Percentiles rank a stretch among this genome's conserved stretches.
Evolutionary conservation across 768 basidiomycete species (phyloP).

Genomic region (Amanita rubescens): DNA sequence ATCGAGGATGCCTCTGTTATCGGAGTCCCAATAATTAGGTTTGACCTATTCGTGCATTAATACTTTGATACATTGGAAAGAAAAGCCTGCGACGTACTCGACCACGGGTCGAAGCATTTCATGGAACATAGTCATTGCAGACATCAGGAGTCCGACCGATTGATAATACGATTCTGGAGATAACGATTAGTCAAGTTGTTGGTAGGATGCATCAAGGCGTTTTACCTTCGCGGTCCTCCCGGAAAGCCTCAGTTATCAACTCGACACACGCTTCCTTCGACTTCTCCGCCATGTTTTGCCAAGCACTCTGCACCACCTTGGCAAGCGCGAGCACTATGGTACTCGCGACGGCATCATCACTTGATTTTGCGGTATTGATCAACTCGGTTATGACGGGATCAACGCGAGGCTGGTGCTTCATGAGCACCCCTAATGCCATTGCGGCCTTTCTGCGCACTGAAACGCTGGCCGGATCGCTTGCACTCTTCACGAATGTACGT

Average conservation of each 20-base stretch:
- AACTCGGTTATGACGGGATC: conserved; percentile 95
- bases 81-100: conserved; percentile 39
- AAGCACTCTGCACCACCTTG: conserved; percentile 62
- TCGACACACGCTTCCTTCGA: conserved; percentile 68
- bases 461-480: conserved; percentile 69
- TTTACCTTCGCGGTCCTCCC: conserved; percentile 60
- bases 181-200: conserved; percentile 3
- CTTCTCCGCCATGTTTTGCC: conserved; percentile 69
- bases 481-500: conserved; percentile 91
- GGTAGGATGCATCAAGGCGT: background rate
- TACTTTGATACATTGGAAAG: background rate
- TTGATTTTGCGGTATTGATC: conserved; percentile 45
- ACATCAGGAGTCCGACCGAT: conserved; percentile 56
- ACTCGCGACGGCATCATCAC: conserved; percentile 64
- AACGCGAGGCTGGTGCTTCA: conserved; percentile 84
- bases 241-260: conserved; percentile 72
- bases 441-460: conserved; percentile 79
- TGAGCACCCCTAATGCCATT: conserved; percentile 79
- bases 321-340: conserved; percentile 75
- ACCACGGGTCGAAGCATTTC: conserved; percentile 61
- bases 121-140: conserved; percentile 53
- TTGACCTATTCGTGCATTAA: conserved; percentile 29
- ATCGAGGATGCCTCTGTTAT: conserved; percentile 56
- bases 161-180: conserved; percentile 60
- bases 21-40: conserved; percentile 63